A percentile compares a stretch with the other conserved stretches of the same genome.
Evolutionary conservation across 495 filamentous ascomycete species (phyloP).

Genomic region (Cairneyella variabilis): DNA sequence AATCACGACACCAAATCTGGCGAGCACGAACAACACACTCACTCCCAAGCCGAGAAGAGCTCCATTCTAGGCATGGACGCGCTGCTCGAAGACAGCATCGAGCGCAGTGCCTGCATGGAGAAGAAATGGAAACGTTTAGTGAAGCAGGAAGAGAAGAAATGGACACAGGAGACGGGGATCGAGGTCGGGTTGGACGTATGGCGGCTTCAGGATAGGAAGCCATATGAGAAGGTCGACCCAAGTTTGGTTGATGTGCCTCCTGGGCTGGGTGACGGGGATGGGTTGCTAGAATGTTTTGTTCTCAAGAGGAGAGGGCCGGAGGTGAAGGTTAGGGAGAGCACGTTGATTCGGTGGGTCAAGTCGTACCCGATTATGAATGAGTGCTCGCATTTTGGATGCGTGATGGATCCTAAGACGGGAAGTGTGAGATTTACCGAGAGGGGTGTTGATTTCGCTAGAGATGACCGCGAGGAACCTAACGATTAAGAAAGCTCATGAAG

Average conservation of each 20-base stretch:
- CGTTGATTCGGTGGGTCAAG: slow-evolving; percentile 15
- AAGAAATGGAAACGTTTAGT: slow-evolving; percentile 36
- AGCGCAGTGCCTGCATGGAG: slow-evolving; percentile 35
- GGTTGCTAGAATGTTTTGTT: background rate
- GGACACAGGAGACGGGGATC: background rate
- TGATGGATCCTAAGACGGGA: slow-evolving; percentile 21
- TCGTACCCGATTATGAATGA: slow-evolving; percentile 23
- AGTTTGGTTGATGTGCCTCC: background rate
- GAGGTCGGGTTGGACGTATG: too few species aligned
- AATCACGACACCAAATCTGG: slow-evolving; percentile 45
- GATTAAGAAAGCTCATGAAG: too few species aligned
- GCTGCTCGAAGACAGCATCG: slow-evolving; percentile 39
- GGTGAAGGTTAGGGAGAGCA: slow-evolving; percentile 9
- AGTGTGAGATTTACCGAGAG: slow-evolving; percentile 16
- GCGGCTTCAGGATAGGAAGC: too few species aligned
- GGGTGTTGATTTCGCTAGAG: slow-evolving; percentile 1
- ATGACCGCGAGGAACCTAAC: too few species aligned
- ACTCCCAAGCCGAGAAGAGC: slow-evolving; percentile 18
- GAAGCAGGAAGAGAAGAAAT: slow-evolving; percentile 18
- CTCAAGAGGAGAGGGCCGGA: background rate
- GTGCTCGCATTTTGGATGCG: slow-evolving; percentile 21
- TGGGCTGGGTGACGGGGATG: background rate
- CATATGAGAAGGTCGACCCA: too few species aligned
- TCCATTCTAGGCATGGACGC: slow-evolving; percentile 27
- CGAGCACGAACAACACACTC: background rate